These are phyloP conservation scores for Aspergillus nomiae DNA, from an alignment of 2,329 filamentous ascomycete genomes.

Conservation along the genomic window DNA sequence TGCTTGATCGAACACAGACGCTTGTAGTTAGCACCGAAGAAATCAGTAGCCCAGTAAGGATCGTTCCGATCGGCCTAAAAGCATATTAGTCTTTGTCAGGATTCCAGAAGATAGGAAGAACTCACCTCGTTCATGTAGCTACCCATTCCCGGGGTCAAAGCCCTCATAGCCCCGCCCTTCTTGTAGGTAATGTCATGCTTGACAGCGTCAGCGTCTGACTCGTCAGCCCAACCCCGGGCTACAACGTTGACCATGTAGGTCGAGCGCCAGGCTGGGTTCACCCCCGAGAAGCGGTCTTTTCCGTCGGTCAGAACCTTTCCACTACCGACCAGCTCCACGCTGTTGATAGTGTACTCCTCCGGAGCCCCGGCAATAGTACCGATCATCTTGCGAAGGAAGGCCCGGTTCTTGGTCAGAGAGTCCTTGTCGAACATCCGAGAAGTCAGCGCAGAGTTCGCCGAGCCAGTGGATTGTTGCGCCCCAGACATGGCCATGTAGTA, in stretches of 20 bases:
- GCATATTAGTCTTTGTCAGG: neutral
- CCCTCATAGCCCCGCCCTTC: conserved; percentile 34
- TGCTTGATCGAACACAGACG: conserved; percentile 14
- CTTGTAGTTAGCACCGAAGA: conserved; percentile 14
- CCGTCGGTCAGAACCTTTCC: conserved; percentile 35
- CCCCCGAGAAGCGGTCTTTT: conserved; percentile 41
- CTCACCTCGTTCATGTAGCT: conserved; percentile 41
- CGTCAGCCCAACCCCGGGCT: conserved; percentile 20
- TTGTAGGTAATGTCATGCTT: conserved; percentile 33
- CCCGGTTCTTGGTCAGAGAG: conserved; percentile 7
- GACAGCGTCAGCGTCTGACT: conserved; percentile 19
- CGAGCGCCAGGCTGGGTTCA: conserved; percentile 56
- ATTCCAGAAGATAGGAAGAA: too few species aligned
- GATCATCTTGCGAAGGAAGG: conserved; percentile 8
- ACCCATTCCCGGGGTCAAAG: conserved; percentile 34
- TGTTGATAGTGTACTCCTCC: conserved; percentile 21
- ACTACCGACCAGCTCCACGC: conserved; percentile 26
- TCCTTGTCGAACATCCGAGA: conserved; percentile 29
- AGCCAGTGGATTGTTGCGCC: conserved; percentile 25
- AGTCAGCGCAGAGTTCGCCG: conserved; percentile 19
- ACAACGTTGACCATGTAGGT: conserved; percentile 39
- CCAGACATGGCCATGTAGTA: conserved; percentile 32
- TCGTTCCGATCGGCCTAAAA: conserved; percentile 19
- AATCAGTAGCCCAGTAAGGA: conserved; percentile 17
- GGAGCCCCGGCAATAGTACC: conserved; percentile 9